These are phyloP conservation scores for Cryptococcus sp. DNA, from an alignment of 1,284 basidiomycete species.

Conservation along the genomic window DNA sequence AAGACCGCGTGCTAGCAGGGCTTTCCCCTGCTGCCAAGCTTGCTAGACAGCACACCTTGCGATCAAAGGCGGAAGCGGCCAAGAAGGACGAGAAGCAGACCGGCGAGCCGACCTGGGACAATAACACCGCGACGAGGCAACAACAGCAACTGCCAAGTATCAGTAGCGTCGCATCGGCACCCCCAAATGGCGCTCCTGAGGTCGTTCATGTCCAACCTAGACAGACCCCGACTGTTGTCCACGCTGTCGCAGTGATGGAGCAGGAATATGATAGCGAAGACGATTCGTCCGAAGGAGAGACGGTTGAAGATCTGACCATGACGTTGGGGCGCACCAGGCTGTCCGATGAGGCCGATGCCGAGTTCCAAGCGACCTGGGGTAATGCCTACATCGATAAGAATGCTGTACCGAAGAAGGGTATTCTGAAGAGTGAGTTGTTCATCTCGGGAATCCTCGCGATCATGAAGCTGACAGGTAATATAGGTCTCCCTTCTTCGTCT, in stretches of 20 bases:
- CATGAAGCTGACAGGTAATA: conserved; percentile 29
- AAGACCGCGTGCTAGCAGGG: conserved; percentile 66
- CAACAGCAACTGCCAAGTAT: conserved; percentile 13
- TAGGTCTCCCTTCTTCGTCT: conserved; percentile 19
- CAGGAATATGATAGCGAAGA: conserved; percentile 64
- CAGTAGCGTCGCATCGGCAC: conserved; percentile 37
- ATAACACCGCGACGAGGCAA: conserved; percentile 66
- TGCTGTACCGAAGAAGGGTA: conserved; percentile 73
- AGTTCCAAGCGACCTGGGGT: conserved; percentile 64
- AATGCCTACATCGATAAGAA: conserved; percentile 66
- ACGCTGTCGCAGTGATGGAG: conserved; percentile 56
- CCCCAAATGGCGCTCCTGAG: conserved; percentile 46
- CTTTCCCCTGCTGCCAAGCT: conserved; percentile 90
- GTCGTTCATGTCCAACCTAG: conserved; percentile 32
- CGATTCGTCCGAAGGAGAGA: conserved; percentile 54
- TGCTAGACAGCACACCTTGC: conserved; percentile 77
- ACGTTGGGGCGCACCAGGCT: conserved; percentile 52
- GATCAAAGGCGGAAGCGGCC: conserved; percentile 68
- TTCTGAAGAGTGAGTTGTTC: conserved; percentile 75
- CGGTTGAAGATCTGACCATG: conserved; percentile 70
- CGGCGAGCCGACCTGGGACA: conserved; percentile 67
- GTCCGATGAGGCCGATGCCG: conserved; percentile 46
- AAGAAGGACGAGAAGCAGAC: conserved; percentile 38
- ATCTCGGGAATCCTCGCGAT: background rate
- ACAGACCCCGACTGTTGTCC: conserved; percentile 33